phyloP scores from a whole-genome alignment of 2,329 filamentous ascomycete genomes.

The Colletotrichum salicis region DNA sequence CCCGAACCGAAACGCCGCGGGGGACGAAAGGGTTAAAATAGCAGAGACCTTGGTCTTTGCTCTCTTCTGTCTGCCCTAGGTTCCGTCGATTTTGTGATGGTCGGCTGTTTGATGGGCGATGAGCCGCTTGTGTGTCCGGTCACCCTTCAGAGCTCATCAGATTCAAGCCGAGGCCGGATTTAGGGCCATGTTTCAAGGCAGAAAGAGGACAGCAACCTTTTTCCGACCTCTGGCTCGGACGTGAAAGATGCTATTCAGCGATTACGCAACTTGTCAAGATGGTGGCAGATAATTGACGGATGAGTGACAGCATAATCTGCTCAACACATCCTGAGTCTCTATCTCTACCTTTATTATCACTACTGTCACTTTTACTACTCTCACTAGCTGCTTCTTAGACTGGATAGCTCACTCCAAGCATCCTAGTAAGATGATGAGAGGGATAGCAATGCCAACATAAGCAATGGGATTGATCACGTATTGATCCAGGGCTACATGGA shows the following conservation, averaged over 20 bases:
- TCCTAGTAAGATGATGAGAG: no score
- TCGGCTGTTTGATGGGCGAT: background rate
- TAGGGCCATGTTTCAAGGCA: background rate
- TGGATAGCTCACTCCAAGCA: no score
- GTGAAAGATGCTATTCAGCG: background rate
- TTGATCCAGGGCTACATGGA: no score
- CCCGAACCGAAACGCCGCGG: conserved; percentile 25
- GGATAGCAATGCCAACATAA: no score
- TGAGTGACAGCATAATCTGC: no score
- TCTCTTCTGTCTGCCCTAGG: no score
- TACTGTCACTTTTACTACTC: no score
- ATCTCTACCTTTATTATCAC: no score
- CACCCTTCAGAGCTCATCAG: background rate
- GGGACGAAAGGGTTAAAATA: conserved; percentile 16
- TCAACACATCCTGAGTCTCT: no score
- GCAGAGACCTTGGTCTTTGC: background rate
- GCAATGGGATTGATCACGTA: no score
- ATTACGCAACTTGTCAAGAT: background rate
- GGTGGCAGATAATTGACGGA: background rate
- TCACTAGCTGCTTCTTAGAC: no score
- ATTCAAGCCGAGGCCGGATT: no score
- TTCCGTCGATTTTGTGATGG: background rate
- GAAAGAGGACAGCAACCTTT: background rate
- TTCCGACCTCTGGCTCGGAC: background rate
- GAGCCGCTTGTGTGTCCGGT: background rate